Evolutionary conservation across 2,329 filamentous ascomycete genomes (phyloP).

Genomic region (Ceratocystis colombiana): DNA sequence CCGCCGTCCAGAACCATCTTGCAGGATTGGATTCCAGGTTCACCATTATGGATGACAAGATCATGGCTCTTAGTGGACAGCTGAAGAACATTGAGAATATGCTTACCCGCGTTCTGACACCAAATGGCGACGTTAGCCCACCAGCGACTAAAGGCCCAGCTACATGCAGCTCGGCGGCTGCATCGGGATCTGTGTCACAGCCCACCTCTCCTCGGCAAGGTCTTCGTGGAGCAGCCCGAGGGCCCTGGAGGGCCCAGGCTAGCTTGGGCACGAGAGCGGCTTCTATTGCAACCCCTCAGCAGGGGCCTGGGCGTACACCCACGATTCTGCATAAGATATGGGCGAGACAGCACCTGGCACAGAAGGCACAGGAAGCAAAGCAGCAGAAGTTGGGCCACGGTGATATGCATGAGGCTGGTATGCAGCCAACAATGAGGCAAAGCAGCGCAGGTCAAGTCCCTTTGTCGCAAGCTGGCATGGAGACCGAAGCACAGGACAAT

Average conservation of each 20-base stretch:
- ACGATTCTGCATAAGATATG: neutral
- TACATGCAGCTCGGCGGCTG: neutral
- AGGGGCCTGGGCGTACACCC: neutral
- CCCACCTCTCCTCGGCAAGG: neutral
- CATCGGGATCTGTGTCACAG: neutral
- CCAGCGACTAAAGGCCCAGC: neutral
- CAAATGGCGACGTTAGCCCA: neutral
- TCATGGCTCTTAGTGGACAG: neutral
- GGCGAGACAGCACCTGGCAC: neutral
- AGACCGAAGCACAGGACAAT: too few species aligned
- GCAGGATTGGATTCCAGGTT: neutral
- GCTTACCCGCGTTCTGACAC: neutral
- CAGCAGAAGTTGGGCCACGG: neutral
- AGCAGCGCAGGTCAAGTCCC: neutral
- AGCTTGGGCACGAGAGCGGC: neutral
- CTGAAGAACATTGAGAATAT: slow-evolving; percentile 8
- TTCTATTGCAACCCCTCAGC: neutral
- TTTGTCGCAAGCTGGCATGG: neutral
- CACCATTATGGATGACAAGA: neutral
- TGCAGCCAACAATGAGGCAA: too few species aligned
- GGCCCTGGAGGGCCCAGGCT: neutral
- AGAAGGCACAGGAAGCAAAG: neutral
- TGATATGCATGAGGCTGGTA: too few species aligned
- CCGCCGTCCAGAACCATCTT: slow-evolving; percentile 1
- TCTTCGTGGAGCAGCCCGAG: neutral